Conservation (phyloP, 164 flowering plant genomes). For the Macadamia tetraphylla region DNA sequence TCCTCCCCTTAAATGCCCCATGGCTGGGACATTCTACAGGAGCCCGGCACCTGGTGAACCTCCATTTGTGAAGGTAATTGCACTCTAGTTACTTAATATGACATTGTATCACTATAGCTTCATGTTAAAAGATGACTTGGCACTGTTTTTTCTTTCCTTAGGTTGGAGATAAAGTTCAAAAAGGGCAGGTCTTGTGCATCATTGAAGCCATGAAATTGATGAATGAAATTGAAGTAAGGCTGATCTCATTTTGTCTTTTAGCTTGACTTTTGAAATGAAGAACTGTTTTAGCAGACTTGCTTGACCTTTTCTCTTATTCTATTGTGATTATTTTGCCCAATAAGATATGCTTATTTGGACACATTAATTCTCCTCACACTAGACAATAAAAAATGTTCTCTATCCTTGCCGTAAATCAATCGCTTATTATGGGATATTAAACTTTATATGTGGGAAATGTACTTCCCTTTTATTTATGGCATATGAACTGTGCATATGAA, state of each 20-base stretch:
- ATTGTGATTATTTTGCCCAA: no score
- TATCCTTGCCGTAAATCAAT: no score
- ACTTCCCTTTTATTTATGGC: no score
- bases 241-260: not conserved
- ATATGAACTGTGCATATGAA: no score
- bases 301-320: not conserved
- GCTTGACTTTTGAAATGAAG: not conserved
- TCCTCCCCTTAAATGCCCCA: constrained; percentile 75
- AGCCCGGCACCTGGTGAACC: constrained; percentile 68
- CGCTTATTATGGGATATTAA: no score
- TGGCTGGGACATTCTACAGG: constrained; percentile 84
- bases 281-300: not conserved
- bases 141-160: constrained; percentile 6
- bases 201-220: constrained; percentile 54
- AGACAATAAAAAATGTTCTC: no score
- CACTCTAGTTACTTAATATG: not conserved
- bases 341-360: no score
- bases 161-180: constrained; percentile 47
- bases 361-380: no score
- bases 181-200: constrained; percentile 46
- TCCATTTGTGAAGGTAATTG: constrained; percentile 68
- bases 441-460: no score
- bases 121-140: not conserved
- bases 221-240: constrained; percentile 47
- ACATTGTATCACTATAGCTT: not conserved